phyloP scores from a whole-genome alignment of 495 filamentous ascomycete genomes.

The Extremus antarcticus region DNA sequence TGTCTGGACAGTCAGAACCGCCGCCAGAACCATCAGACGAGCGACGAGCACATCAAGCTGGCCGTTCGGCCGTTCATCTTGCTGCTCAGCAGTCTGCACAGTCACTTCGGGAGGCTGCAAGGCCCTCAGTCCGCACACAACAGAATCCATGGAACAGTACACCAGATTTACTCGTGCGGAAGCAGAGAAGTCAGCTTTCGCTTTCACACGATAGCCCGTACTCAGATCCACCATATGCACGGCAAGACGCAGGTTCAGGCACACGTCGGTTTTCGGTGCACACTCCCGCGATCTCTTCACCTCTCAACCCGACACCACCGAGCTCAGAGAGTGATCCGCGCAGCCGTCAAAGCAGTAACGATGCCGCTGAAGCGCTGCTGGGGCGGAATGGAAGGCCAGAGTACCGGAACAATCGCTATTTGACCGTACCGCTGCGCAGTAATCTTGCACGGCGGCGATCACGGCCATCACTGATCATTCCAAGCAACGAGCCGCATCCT shows the following conservation, averaged over 20 bases:
- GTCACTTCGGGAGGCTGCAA: conserved; percentile 14
- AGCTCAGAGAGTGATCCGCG: not conserved
- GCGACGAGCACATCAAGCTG: conserved; percentile 7
- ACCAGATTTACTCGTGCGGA: conserved; percentile 3
- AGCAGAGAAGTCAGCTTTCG: conserved; percentile 6
- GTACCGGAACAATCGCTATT: not conserved
- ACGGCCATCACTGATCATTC: not conserved
- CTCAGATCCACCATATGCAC: not conserved
- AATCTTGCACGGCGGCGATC: not conserved
- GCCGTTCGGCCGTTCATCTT: conserved; percentile 3
- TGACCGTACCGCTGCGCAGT: not conserved
- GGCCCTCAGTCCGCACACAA: not conserved
- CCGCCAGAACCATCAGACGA: not conserved
- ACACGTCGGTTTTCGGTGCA: not conserved
- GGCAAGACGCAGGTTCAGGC: not conserved
- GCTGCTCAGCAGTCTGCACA: conserved; percentile 19
- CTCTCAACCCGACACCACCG: not conserved
- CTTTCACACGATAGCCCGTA: not conserved
- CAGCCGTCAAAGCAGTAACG: not conserved
- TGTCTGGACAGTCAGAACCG: not conserved
- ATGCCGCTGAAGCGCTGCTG: not conserved
- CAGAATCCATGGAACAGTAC: conserved; percentile 6
- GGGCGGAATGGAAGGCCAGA: not conserved
- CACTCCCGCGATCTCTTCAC: not conserved
- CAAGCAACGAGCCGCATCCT: not conserved